Percentiles rank a stretch among this genome's conserved stretches.
These are phyloP conservation scores for Hyphopichia fennica DNA, from an alignment of 1,139 yeast genomes.

Conservation along the genomic window DNA sequence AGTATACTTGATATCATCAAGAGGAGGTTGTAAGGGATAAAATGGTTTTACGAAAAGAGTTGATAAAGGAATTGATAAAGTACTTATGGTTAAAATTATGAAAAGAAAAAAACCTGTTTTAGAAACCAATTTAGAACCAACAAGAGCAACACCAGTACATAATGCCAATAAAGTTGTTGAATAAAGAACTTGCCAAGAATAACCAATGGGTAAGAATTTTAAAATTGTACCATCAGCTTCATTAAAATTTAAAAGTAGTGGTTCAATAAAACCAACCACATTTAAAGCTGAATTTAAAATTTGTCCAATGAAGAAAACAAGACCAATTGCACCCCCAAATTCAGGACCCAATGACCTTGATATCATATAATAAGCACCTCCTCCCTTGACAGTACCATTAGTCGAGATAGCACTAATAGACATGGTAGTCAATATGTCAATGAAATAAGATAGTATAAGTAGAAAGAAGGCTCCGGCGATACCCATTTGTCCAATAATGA, in stretches of 20 bases:
- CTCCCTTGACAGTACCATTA: conserved; percentile 80
- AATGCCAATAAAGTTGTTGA: conserved; percentile 64
- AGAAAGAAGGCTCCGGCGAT: conserved; percentile 60
- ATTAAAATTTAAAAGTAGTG: conserved; percentile 68
- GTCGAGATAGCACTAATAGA: conserved; percentile 80
- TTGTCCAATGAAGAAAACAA: conserved; percentile 76
- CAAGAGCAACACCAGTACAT: conserved; percentile 77
- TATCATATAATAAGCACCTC: conserved; percentile 84
- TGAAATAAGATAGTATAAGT: conserved; percentile 59
- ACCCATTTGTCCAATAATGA: conserved; percentile 78
- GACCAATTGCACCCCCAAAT: conserved; percentile 81
- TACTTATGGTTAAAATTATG: conserved; percentile 65
- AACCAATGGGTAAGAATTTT: conserved; percentile 52
- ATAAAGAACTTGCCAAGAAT: conserved; percentile 57
- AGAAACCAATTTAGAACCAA: conserved; percentile 83
- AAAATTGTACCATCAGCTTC: conserved; percentile 54
- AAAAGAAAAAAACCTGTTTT: conserved; percentile 80
- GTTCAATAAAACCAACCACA: conserved; percentile 79
- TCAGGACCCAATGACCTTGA: conserved; percentile 80
- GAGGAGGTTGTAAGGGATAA: conserved; percentile 45
- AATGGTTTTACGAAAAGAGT: conserved; percentile 61
- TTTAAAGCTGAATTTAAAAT: conserved; percentile 73
- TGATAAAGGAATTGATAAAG: conserved; percentile 81
- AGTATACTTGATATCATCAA: conserved; percentile 55
- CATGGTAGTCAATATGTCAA: conserved; percentile 67